Percentiles rank a stretch among this genome's conserved stretches.
Conservation (phyloP, 1,139 yeast genomes). For the Saccharomyces hybrid region DNA sequence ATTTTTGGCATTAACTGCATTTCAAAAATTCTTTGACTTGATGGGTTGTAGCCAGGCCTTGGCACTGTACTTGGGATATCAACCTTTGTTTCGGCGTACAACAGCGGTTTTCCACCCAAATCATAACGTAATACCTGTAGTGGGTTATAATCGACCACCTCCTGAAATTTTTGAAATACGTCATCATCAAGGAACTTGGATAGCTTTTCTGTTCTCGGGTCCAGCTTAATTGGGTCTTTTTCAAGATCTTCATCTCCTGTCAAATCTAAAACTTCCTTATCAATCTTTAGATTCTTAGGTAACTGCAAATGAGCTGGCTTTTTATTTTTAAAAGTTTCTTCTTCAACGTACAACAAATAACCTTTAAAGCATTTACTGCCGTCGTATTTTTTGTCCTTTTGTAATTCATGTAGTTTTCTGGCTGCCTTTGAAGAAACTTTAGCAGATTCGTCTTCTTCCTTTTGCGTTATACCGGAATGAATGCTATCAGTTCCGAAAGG, state of each 20-base stretch:
- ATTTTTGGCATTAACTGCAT: conserved; percentile 92
- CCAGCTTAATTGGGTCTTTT: conserved; percentile 28
- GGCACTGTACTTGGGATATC: conserved; percentile 23
- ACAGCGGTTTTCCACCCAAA: conserved; percentile 62
- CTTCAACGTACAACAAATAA: conserved; percentile 59
- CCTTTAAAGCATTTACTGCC: conserved; percentile 44
- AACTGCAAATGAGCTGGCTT: conserved; percentile 43
- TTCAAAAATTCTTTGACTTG: conserved; percentile 62
- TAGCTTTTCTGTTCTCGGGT: conserved; percentile 34
- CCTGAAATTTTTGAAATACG: conserved; percentile 70
- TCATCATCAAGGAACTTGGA: conserved; percentile 58
- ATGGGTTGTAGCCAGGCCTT: conserved; percentile 47
- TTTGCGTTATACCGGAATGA: conserved; percentile 6
- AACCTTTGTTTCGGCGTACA: conserved; percentile 51
- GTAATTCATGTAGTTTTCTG: conserved; percentile 22
- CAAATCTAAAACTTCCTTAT: conserved; percentile 28
- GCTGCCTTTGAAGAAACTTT: conserved; percentile 20
- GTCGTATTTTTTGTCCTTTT: conserved; percentile 22
- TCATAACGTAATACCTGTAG: conserved; percentile 81
- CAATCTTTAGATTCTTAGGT: conserved; percentile 33
- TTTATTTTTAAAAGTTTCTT: conserved; percentile 45
- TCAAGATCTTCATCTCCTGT: conserved; percentile 28
- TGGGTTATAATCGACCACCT: conserved; percentile 70
- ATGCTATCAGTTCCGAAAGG: conserved; percentile 17
- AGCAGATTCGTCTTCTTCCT: conserved; percentile 14